Conservation (phyloP, 352 stramenopile genomes). For the Phytophthora idaei region DNA sequence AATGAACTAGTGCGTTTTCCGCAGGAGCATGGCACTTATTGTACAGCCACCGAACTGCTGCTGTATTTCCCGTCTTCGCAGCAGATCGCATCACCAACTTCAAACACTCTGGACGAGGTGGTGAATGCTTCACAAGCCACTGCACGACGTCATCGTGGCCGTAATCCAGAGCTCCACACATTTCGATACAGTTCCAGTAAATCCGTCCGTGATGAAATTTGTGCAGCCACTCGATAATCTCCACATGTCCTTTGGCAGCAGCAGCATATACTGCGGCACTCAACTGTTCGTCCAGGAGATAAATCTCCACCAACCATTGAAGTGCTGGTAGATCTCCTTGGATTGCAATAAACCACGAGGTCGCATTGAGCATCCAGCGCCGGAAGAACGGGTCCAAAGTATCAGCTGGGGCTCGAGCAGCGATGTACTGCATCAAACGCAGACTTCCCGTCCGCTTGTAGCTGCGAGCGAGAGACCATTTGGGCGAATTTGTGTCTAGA, state of each 20-base stretch:
- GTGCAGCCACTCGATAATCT: conserved; percentile 29
- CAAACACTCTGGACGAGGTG: conserved; percentile 27
- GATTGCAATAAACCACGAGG: conserved; percentile 19
- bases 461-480: conserved; percentile 21
- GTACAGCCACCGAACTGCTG: conserved; percentile 24
- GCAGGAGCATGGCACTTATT: conserved; percentile 13
- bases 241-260: conserved; percentile 23
- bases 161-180: conserved; percentile 42
- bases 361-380: conserved; percentile 30
- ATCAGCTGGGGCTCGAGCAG: conserved; percentile 3
- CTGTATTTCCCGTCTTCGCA: conserved; percentile 21
- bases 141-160: conserved; percentile 45
- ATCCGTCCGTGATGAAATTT: conserved; percentile 12
- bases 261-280: conserved; percentile 32
- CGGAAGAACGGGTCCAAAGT: conserved; percentile 34
- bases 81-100: conserved; percentile 29
- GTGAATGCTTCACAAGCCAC: conserved; percentile 37
- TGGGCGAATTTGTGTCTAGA: conserved; percentile 25
- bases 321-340: conserved; percentile 29
- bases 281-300: conserved; percentile 11
- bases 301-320: conserved; percentile 27
- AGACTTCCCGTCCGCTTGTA: conserved; percentile 30
- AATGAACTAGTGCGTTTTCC: conserved; percentile 18
- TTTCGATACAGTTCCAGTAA: conserved; percentile 35
- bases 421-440: conserved; percentile 27